Conservation (phyloP, 2,329 filamentous ascomycete genomes). For the Penicillium sclerotiorum region DNA sequence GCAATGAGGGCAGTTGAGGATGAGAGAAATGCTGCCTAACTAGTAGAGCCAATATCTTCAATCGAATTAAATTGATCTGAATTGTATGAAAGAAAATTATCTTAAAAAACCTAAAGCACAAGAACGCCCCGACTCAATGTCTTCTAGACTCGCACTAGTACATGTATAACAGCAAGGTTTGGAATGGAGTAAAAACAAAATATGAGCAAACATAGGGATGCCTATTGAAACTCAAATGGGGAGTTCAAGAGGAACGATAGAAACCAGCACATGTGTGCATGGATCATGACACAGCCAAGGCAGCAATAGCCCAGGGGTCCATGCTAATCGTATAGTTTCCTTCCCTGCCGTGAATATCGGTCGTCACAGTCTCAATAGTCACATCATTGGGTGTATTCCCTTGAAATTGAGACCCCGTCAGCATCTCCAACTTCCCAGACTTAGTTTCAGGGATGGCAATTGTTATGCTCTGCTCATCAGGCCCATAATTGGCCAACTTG, state of each 20-base stretch:
- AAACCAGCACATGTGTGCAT: too few relatives aligned
- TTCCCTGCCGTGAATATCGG: slow-evolving; percentile 9
- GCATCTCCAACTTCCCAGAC: slow-evolving; percentile 26
- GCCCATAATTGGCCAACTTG: slow-evolving; percentile 37
- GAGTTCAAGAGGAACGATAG: too few relatives aligned
- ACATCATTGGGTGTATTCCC: slow-evolving; percentile 25
- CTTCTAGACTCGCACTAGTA: too few relatives aligned
- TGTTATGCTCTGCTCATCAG: slow-evolving; percentile 24
- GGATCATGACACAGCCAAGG: slow-evolving; percentile 16
- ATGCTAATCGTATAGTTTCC: slow-evolving; percentile 27
- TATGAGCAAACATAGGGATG: too few relatives aligned
- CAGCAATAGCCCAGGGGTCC: slow-evolving; percentile 29
- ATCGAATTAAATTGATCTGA: neutral
- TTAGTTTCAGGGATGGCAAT: slow-evolving; percentile 28
- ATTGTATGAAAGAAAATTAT: neutral
- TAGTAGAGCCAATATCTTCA: neutral
- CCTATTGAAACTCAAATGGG: too few relatives aligned
- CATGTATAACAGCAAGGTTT: too few relatives aligned
- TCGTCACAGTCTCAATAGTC: slow-evolving; percentile 16
- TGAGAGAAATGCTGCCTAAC: slow-evolving; percentile 10
- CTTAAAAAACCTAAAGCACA: too few relatives aligned
- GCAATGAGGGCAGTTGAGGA: slow-evolving; percentile 12
- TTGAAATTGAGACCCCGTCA: slow-evolving; percentile 23
- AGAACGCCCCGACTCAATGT: too few relatives aligned
- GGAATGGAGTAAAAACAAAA: too few relatives aligned